Base-by-base conservation (phyloP, 148 eudicot genomes). In the Oxyria digyna region DNA sequence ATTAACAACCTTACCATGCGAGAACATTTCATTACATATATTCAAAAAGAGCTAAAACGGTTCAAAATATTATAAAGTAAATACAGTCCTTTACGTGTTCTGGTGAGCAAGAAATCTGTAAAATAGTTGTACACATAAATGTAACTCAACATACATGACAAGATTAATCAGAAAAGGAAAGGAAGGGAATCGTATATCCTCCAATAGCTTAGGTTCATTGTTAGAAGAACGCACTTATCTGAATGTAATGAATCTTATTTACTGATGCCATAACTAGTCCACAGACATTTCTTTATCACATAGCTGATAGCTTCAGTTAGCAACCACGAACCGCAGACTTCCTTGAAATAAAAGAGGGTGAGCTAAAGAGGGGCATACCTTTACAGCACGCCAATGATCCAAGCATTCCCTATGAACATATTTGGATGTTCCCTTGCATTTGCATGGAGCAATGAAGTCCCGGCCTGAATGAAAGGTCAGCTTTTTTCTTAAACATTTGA, bases 371-470 rank as follows among this genome's bases (percentile, higher is more conserved):
- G 11, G 18, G 18, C 37, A 35, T 82, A 89, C 98, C 96, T 73
- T 93, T 68, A 93, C 87, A 74, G 98, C 81, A 45, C 98, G 95
- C 98, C 98, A 93, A 46, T 93, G 98, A 80, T 93, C 95, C 78
- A 93, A 77, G 79, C 98, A 93, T 70, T 89, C 95, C 69, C 98
- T 78, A 67, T 93, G 98, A 65, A 93, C 96, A 76, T 77, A 93
- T 79, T 90, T 93, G 48, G 98, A 81, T 31, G 98, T 89, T 43
- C 98, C 98, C 82, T 86, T 93, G 75, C 98, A 93, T 78, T 86
- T 93, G 84, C 98, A 93, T 15, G 98, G 98, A 54, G 98, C 89
- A 79, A 93, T 93, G 79, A 93, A 93, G 74, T 93, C 98, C 72
- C 98, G 83, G 68, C 98, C 98, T 93, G 88, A 70, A 59, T 27